Evolutionary conservation across 2,329 filamentous ascomycete genomes (phyloP), one percentile per base, ranked within the genome.

Genomic region (Beauveria varroae): DNA sequence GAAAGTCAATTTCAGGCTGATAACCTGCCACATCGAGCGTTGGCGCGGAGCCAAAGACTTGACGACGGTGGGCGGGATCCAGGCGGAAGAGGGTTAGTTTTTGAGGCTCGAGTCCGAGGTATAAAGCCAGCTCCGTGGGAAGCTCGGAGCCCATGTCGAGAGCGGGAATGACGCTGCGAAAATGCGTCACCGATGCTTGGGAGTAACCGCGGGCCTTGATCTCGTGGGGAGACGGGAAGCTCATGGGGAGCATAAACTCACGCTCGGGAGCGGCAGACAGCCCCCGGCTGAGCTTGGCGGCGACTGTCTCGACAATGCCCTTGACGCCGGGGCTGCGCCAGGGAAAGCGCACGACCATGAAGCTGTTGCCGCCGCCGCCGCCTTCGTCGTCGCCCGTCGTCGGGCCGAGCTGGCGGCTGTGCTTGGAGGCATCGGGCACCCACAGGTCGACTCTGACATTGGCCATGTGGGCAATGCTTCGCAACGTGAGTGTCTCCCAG

Each of bases 401-500:
- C 62, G 78, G 76, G 40, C 81, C 79, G 3, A 80, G 77, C 64
- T 79, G 77, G 43, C 81, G 78, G 64, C 79, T 76, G 62, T 74
- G 72, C 72, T 83, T 83, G 69, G 70, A 77, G 53, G 81, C 75
- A 72, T 91, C 87, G 0, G 89, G 88, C 28, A 87, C 73, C 87
- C 88, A 93, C 51, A 88, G 77, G 67, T 87, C 83, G 28, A 86
- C 80, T 62, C 78, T 80, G 56, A 97, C 80, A 52, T 86, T 86
- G 8, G 90, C 87, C 57, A 98, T 79, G 47, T 81, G 81, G 1
- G 91, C 86, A 65, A 86, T 86, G 65, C 88, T 82, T 61, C 88
- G 78, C 70, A 86, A 84, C 0, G 89, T 91, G 71, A 91, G 78
- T 70, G 90, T 87, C 16, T 86, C 80, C 90, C 90, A 95, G 52